Evolutionary conservation across 768 basidiomycete genomes (phyloP), one percentile per base, ranked within the genome.

Genomic region (Tricholoma furcatifolium): DNA sequence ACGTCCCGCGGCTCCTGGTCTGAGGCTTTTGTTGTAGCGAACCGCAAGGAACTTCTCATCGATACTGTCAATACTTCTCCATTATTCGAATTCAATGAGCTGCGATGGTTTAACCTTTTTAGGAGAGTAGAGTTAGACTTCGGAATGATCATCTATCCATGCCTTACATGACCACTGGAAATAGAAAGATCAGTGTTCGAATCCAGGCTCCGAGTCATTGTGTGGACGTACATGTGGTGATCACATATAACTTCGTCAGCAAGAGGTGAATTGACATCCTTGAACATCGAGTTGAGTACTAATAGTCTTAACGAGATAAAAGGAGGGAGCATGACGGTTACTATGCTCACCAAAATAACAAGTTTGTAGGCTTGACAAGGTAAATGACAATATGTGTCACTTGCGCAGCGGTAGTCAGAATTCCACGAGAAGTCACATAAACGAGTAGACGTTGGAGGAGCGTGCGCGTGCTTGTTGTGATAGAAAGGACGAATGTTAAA

Each of bases 371-470:
- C 6, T 46, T 9, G 4, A 53, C 24, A 4, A 60, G 21, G 44
- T 47, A 60, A 53, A 54, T 57, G 6, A 46, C 31, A 11, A 57
- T 47, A 20, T 57, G 59, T 23, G 32, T 55, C 21, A 60, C 31
- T 31, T 60, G 59, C 7, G 40, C 31, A 8, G 51, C 1, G 12
- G 39, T 32, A 31, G 57, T 31, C 1, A 57, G 24, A 24, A 54
- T 52, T 17, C 59, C 59, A 15, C 53, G 55, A 10, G 55, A 51
- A 15, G 53, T 18, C 2, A 42, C 32, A 34, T 57, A 57, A 0
- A 54, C 14, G 10, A 60, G n/a, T 11, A 60, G 43, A 18, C 50
- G 44, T 12, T 46, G 53, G 17, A 60, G 53, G 0, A 60, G 18
- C 3, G 54, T 48, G 14, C 40, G 55, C n/a, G 49, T 55, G 5